These are phyloP conservation scores for Elaphomyces granulatus DNA, from an alignment of 495 filamentous ascomycete genomes.

Conservation along the genomic window DNA sequence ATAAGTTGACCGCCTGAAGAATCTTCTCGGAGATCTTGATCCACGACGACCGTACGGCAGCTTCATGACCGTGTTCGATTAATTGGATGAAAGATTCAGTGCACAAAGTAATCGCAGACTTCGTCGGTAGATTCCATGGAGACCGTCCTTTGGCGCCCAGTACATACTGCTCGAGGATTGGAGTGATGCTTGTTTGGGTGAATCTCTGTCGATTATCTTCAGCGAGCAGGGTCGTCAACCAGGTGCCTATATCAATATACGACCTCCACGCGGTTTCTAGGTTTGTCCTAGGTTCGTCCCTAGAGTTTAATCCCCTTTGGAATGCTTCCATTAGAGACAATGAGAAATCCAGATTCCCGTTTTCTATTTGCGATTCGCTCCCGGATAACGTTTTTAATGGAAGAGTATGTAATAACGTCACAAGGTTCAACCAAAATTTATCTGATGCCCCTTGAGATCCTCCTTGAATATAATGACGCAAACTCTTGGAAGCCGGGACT, in stretches of 20 bases:
- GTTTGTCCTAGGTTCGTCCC: constrained; percentile 59
- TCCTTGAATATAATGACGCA: constrained; percentile 62
- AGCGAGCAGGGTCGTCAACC: constrained; percentile 32
- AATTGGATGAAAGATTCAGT: constrained; percentile 23
- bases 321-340: constrained; percentile 44
- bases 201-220: constrained; percentile 36
- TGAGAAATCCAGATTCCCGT: constrained; percentile 16
- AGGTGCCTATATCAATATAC: constrained; percentile 46
- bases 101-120: constrained; percentile 26
- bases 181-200: constrained; percentile 34
- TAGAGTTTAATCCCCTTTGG: constrained; percentile 50
- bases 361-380: constrained; percentile 30
- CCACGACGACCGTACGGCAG: constrained; percentile 37
- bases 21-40: constrained; percentile 37
- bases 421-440: constrained; percentile 57
- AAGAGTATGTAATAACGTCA: constrained; percentile 42
- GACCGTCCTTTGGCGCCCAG: constrained; percentile 26
- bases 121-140: constrained; percentile 35
- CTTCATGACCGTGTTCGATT: constrained; percentile 12
- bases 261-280: constrained; percentile 51
- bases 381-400: constrained; percentile 39
- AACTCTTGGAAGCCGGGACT: constrained; percentile 43
- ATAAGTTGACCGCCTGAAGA: constrained; percentile 47
- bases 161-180: constrained; percentile 45
- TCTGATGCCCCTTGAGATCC: constrained; percentile 62